phyloP scores from a whole-genome alignment of 352 stramenopile genomes.

The Phytophthora agathidicida region DNA sequence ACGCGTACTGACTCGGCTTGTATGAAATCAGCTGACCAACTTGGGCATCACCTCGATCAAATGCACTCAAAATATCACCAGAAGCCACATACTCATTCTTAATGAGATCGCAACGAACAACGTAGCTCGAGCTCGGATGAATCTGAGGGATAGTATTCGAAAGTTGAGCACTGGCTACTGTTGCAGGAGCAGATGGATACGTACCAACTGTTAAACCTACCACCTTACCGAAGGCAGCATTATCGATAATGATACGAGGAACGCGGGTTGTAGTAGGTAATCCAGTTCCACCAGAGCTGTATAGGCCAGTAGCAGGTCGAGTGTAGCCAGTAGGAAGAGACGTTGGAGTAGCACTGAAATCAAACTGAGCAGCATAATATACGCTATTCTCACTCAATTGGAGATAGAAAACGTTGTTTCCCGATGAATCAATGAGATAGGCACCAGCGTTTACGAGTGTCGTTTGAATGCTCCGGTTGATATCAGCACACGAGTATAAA shows the following conservation, averaged over 20 bases:
- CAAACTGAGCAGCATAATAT: slow-evolving; percentile 13
- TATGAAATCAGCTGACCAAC: slow-evolving; percentile 17
- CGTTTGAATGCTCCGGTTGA: slow-evolving; percentile 11
- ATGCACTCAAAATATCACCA: slow-evolving; percentile 16
- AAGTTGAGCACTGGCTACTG: background rate
- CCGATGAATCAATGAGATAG: slow-evolving; percentile 5
- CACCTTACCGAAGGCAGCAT: slow-evolving; percentile 12
- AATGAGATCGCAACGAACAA: slow-evolving; percentile 22
- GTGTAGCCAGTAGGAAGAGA: background rate
- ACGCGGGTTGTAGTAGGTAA: slow-evolving; percentile 8
- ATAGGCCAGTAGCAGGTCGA: slow-evolving; percentile 2
- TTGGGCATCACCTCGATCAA: slow-evolving; percentile 9
- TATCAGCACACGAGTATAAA: slow-evolving; percentile 5
- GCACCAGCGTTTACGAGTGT: slow-evolving; percentile 9
- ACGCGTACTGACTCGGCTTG: slow-evolving; percentile 13
- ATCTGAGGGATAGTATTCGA: slow-evolving; percentile 19
- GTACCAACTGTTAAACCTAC: slow-evolving; percentile 6
- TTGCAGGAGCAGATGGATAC: slow-evolving; percentile 12
- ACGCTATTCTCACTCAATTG: slow-evolving; percentile 10
- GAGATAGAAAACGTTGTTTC: slow-evolving; percentile 11
- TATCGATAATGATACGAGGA: slow-evolving; percentile 21
- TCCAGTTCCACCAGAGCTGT: slow-evolving; percentile 7
- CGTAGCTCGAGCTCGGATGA: slow-evolving; percentile 7
- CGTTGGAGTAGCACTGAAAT: slow-evolving; percentile 1
- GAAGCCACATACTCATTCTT: slow-evolving; percentile 28